Conservation (phyloP, 73 alveolate genomes). For the Paramecium caudatum region DNA sequence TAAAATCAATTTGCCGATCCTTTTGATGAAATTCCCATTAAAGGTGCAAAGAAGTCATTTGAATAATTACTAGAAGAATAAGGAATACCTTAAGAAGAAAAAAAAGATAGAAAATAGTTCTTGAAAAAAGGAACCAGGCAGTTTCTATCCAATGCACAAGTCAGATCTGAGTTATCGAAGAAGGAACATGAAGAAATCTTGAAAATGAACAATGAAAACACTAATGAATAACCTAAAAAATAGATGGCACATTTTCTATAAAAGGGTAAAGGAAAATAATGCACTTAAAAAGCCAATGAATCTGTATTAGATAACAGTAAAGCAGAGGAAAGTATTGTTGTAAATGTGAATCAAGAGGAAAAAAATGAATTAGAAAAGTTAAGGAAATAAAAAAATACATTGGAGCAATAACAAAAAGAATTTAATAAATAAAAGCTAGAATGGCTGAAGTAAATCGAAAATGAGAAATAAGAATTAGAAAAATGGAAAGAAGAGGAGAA, state of each 20-base stretch:
- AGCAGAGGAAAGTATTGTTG: conserved; percentile 4
- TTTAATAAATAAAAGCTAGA: conserved; percentile 45
- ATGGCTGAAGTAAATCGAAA: conserved; percentile 34
- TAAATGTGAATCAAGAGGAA: conserved; percentile 26
- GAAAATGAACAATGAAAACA: conserved; percentile 65
- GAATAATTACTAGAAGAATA: conserved; percentile 39
- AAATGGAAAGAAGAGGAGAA: conserved; percentile 74
- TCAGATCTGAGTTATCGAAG: conserved; percentile 68
- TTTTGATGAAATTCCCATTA: conserved; percentile 24
- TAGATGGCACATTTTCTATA: background rate
- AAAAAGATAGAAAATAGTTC: conserved; percentile 38
- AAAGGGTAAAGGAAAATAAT: conserved; percentile 17
- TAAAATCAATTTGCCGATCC: background rate
- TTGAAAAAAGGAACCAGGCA: conserved; percentile 70
- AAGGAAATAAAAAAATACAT: conserved; percentile 50
- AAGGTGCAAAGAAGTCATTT: conserved; percentile 19
- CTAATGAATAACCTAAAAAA: background rate
- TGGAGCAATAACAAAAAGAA: conserved; percentile 15
- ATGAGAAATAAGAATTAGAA: conserved; percentile 70
- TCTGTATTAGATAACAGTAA: background rate
- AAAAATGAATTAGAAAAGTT: conserved; percentile 64
- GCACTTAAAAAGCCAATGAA: conserved; percentile 10
- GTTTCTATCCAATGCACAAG: conserved; percentile 67
- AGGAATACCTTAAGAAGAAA: background rate
- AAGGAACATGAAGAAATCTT: conserved; percentile 65